These are phyloP conservation scores for Coprinellus micaceus DNA, from an alignment of 768 basidiomycete genomes.

Conservation along the genomic window DNA sequence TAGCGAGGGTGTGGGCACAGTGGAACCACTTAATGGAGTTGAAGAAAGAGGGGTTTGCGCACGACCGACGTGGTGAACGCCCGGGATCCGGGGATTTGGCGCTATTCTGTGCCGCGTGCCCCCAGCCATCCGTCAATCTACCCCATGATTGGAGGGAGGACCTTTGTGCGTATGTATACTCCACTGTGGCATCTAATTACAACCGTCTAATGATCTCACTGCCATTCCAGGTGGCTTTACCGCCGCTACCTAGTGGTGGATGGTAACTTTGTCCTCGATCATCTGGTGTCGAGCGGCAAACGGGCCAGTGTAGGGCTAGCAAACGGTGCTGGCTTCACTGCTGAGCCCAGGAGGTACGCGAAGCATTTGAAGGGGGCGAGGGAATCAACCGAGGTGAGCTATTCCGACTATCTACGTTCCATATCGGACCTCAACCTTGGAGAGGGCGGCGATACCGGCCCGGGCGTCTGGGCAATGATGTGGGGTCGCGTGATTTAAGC, in stretches of 20 bases:
- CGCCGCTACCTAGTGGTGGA: conserved; percentile 12
- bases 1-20: not conserved
- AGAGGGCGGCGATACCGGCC: too few species aligned
- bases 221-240: conserved; percentile 10
- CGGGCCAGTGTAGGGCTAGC: conserved; percentile 20
- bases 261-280: conserved; percentile 24
- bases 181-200: conserved; percentile 1
- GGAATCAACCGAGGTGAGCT: conserved; percentile 12
- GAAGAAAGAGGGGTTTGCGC: not conserved
- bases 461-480: not conserved
- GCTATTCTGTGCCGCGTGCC: conserved; percentile 17
- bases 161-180: not conserved
- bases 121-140: conserved; percentile 11
- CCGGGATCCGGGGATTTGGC: conserved; percentile 12
- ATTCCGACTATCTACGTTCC: not conserved
- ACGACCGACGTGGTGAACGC: not conserved
- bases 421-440: too few species aligned
- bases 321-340: conserved; percentile 26
- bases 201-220: not conserved
- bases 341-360: conserved; percentile 14
- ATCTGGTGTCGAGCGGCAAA: conserved; percentile 17
- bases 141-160: conserved; percentile 11
- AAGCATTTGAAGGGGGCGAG: conserved; percentile 17
- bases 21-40: not conserved
- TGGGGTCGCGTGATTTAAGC: too few species aligned